A percentile compares a stretch with the other conserved stretches of the same genome.
Conservation (phyloP, 805 yeast species). For the Danielia reshetovae region DNA sequence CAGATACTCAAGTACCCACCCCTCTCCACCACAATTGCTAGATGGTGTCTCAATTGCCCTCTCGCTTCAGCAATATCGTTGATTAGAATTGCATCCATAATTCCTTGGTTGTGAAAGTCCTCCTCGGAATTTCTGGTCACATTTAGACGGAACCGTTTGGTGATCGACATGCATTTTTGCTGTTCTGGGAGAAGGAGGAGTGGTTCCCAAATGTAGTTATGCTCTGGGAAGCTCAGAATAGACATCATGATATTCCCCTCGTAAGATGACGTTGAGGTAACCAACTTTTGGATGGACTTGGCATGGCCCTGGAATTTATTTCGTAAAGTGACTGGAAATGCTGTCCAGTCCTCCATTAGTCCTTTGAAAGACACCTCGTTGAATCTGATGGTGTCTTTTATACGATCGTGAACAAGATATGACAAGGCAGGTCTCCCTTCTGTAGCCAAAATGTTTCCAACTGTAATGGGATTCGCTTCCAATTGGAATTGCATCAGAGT, state of each 20-base stretch:
- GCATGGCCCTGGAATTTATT: slow-evolving; percentile 79
- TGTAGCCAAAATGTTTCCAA: neutral
- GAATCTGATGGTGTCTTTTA: slow-evolving; percentile 31
- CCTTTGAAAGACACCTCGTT: slow-evolving; percentile 16
- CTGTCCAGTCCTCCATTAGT: neutral
- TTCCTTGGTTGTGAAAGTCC: slow-evolving; percentile 16
- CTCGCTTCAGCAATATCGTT: slow-evolving; percentile 24
- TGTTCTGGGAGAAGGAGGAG: slow-evolving; percentile 17
- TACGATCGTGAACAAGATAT: slow-evolving; percentile 34
- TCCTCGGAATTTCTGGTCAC: slow-evolving; percentile 11
- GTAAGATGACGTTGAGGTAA: slow-evolving; percentile 49
- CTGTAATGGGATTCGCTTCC: neutral
- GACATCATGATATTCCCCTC: slow-evolving; percentile 31
- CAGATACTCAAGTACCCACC: slow-evolving; percentile 49
- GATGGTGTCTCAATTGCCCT: slow-evolving; percentile 22
- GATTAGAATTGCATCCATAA: slow-evolving; percentile 30
- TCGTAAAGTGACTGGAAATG: slow-evolving; percentile 9
- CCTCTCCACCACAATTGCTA: slow-evolving; percentile 29
- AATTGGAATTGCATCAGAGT: neutral
- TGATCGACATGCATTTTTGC: slow-evolving; percentile 21
- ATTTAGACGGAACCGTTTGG: slow-evolving; percentile 31
- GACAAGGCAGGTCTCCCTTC: slow-evolving; percentile 5
- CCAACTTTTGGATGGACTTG: slow-evolving; percentile 66
- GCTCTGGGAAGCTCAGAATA: slow-evolving; percentile 33
- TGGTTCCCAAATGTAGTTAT: slow-evolving; percentile 43